Evolutionary conservation across 495 filamentous ascomycete species (phyloP).

Genomic region (Darksidea phi): DNA sequence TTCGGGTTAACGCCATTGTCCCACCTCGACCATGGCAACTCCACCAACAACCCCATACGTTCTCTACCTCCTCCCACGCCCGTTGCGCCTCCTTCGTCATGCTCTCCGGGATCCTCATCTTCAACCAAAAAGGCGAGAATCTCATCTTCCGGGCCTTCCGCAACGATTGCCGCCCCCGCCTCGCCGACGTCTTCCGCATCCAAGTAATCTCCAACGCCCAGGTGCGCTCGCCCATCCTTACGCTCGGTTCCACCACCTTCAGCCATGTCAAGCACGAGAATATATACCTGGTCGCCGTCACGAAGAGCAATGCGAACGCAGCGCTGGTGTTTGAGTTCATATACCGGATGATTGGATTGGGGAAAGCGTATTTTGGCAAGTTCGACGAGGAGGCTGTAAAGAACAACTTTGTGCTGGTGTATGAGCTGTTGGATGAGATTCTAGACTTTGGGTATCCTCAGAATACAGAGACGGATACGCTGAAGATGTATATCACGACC

Average conservation of each 20-base stretch:
- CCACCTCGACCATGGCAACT: no score
- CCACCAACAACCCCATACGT: no score
- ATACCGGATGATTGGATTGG: conserved; percentile 84
- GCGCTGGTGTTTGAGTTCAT: conserved; percentile 98
- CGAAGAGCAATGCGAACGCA: conserved; percentile 99
- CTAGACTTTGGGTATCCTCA: conserved; percentile 99
- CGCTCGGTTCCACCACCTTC: conserved; percentile 95
- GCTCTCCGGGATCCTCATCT: conserved; percentile 94
- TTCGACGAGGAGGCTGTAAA: conserved; percentile 99
- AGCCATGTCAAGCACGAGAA: conserved; percentile 99
- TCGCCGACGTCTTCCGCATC: conserved; percentile 98
- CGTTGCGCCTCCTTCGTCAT: conserved; percentile 47
- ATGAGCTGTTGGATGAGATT: conserved; percentile 97
- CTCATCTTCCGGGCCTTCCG: conserved; percentile 98
- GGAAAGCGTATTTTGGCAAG: conserved; percentile 96
- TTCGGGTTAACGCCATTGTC: no score
- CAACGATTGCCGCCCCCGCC: conserved; percentile 92
- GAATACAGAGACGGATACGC: conserved; percentile 96
- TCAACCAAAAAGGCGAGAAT: conserved; percentile 99
- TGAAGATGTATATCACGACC: conserved; percentile 99
- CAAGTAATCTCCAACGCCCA: conserved; percentile 99
- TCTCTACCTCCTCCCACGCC: no score
- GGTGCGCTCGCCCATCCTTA: conserved; percentile 95
- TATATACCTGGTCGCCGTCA: conserved; percentile 96
- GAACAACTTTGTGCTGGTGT: conserved; percentile 98